phyloP scores from a whole-genome alignment of 1,284 basidiomycete genomes.

The Leccinum pachyderme region DNA sequence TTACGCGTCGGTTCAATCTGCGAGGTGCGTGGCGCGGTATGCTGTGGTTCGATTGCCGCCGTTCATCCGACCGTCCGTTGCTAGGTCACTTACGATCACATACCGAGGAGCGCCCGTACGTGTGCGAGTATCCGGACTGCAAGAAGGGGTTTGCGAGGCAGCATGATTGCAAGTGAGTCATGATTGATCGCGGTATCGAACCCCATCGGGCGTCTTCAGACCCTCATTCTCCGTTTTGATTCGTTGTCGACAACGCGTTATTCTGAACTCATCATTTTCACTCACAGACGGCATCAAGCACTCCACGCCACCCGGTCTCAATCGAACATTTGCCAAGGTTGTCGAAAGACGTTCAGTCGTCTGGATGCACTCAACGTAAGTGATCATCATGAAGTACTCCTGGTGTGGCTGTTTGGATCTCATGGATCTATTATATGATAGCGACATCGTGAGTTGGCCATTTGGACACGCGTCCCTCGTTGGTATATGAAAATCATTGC shows the following conservation, averaged over 20 bases:
- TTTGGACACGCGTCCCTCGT: constrained; percentile 19
- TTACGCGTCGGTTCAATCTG: constrained; percentile 84
- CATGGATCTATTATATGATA: constrained; percentile 24
- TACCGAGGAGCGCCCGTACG: constrained; percentile 91
- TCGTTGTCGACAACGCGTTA: background rate
- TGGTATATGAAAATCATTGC: constrained; percentile 20
- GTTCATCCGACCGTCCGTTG: constrained; percentile 4
- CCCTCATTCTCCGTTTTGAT: background rate
- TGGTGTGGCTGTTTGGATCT: constrained; percentile 17
- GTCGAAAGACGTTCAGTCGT: constrained; percentile 92
- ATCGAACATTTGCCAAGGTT: constrained; percentile 86
- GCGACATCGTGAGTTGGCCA: constrained; percentile 33
- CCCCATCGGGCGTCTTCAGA: background rate
- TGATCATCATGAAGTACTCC: constrained; percentile 35
- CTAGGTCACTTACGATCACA: constrained; percentile 92
- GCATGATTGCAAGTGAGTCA: constrained; percentile 90
- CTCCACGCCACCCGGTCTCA: constrained; percentile 83
- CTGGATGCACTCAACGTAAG: constrained; percentile 91
- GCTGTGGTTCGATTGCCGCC: background rate
- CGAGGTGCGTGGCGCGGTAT: constrained; percentile 51
- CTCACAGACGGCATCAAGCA: constrained; percentile 74
- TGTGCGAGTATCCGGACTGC: constrained; percentile 91
- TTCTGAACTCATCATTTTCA: constrained; percentile 14
- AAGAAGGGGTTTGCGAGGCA: constrained; percentile 93
- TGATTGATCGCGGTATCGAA: constrained; percentile 9